Percentiles rank a stretch among this genome's conserved stretches.
Conservation (phyloP, 2,329 filamentous ascomycete species). For the Microcera coccophila region DNA sequence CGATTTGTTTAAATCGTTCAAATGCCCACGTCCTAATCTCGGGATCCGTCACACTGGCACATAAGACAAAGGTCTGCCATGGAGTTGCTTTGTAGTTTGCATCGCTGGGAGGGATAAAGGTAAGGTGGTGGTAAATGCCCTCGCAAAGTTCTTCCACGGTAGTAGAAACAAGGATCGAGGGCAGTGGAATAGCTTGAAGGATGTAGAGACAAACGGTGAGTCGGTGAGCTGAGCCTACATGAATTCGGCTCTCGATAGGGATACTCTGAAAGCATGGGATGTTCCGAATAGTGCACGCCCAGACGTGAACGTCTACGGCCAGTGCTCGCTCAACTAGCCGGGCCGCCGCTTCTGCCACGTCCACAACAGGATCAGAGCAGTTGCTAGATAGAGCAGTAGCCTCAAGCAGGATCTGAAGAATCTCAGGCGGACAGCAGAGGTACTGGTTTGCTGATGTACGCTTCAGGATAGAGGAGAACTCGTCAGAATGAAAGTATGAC, state of each 20-base stretch:
- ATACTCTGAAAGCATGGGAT: slow-evolving; percentile 32
- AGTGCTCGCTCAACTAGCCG: slow-evolving; percentile 36
- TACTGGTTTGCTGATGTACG: slow-evolving; percentile 41
- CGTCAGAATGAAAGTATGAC: slow-evolving; percentile 31
- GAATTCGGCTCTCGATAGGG: slow-evolving; percentile 33
- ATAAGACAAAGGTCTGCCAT: slow-evolving; percentile 55
- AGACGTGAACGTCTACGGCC: slow-evolving; percentile 36
- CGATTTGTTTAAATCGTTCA: slow-evolving; percentile 39
- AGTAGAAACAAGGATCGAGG: slow-evolving; percentile 16
- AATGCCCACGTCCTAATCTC: slow-evolving; percentile 45
- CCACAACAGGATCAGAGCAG: slow-evolving; percentile 19
- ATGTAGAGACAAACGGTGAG: slow-evolving; percentile 44
- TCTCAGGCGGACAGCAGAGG: slow-evolving; percentile 43
- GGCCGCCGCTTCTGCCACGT: slow-evolving; percentile 25
- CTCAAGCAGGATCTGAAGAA: slow-evolving; percentile 40
- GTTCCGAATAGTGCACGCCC: slow-evolving; percentile 36
- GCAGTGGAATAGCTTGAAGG: slow-evolving; percentile 36
- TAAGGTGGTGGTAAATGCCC: slow-evolving; percentile 47
- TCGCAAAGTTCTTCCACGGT: slow-evolving; percentile 34
- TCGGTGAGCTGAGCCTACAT: slow-evolving; percentile 40
- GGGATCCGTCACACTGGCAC: slow-evolving; percentile 45
- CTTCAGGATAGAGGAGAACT: slow-evolving; percentile 35
- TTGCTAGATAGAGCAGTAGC: slow-evolving; percentile 38
- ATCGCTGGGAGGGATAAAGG: slow-evolving; percentile 45
- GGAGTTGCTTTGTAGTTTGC: slow-evolving; percentile 52